Evolutionary conservation across 371 early-diverging fungal genomes (phyloP), one percentile per base, ranked within the genome.

Genomic region (Apophysomyces trapeziformis): DNA sequence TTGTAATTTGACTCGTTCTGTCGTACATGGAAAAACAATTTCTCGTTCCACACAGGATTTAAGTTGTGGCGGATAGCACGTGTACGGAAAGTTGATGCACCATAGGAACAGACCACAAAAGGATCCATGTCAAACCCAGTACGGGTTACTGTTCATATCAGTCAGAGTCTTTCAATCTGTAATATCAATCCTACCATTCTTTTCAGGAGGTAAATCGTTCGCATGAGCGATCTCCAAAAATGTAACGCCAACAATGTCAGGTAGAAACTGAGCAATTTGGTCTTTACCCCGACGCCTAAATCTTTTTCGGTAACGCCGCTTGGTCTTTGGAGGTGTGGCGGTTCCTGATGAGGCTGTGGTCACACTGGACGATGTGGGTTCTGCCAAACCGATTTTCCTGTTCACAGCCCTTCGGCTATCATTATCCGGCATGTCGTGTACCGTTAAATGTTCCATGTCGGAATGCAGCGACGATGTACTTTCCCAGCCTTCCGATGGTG

Each of bases 121-220:
- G 95, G 92, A 70, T 95, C 94, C 88, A 91, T 93, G 67, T 93
- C 91, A 69, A 90, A 92, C 1, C 87, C 80, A 1, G 87, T 86
- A 13, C 89, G 76, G 8, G 86, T 87, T 57, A 81, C 75, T 79
- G 71, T 35, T 36, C 11, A 46, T 38, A 12, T 54, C 36, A 39
- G 35, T 39, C 39, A 38, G 57, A 50, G 14, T 54, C 36, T n/a
- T 16, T 63, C 58, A 38, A n/a, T 39, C 41, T 47, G 2, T 16
- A 16, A 9, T 26, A 36, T 16, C 13, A 21, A 0, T 41, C 70
- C 56, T 68, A 67, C 82, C 70, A 61, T 87, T 87, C 65, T 68
- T 80, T 41, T 83, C 86, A 7, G 85, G 80, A 2, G 92, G 92
- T 6, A 91, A 72, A 60, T 89, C 84, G 2, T 77, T 76, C 8